These are phyloP conservation scores for Fusarium liriodendri DNA, from an alignment of 2,329 filamentous ascomycete genomes.

Conservation along the genomic window DNA sequence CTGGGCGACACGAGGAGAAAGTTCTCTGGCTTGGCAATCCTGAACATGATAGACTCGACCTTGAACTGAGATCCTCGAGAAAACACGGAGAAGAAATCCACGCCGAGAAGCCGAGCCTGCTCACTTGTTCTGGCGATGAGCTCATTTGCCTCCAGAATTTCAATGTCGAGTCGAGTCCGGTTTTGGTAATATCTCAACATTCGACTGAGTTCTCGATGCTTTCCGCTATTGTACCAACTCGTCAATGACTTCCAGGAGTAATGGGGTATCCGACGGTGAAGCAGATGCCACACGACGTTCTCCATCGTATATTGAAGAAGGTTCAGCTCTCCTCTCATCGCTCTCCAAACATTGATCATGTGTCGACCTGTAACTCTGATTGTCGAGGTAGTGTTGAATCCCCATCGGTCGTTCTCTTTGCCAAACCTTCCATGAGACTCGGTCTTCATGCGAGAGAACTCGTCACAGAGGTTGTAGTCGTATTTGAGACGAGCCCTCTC, in stretches of 20 bases:
- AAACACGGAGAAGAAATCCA: slow-evolving; percentile 98
- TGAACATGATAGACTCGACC: slow-evolving; percentile 98
- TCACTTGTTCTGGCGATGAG: slow-evolving; percentile 90
- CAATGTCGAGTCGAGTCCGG: slow-evolving; percentile 84
- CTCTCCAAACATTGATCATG: slow-evolving; percentile 97
- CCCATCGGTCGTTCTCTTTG: slow-evolving; percentile 90
- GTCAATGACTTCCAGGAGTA: slow-evolving; percentile 85
- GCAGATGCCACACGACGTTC: slow-evolving; percentile 90
- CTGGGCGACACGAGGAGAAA: slow-evolving; percentile 91
- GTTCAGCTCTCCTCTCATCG: slow-evolving; percentile 93
- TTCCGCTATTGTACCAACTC: slow-evolving; percentile 80
- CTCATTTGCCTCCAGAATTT: slow-evolving; percentile 91
- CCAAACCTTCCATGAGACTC: slow-evolving; percentile 86
- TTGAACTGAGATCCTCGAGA: slow-evolving; percentile 97
- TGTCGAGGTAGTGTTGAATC: slow-evolving; percentile 92
- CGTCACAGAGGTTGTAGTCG: slow-evolving; percentile 90
- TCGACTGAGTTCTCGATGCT: slow-evolving; percentile 76
- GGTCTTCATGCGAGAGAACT: slow-evolving; percentile 88
- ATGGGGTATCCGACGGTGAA: slow-evolving; percentile 89
- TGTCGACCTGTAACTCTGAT: slow-evolving; percentile 94
- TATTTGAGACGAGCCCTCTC: slow-evolving; percentile 88
- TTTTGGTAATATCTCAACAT: slow-evolving; percentile 81
- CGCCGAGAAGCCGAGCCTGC: slow-evolving; percentile 89
- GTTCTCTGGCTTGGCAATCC: slow-evolving; percentile 97
- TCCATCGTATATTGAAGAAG: slow-evolving; percentile 96